Evolutionary conservation across 805 yeast species (phyloP), one percentile per base, ranked within the genome.

Genomic region (Starmerella khaoyaiensis): DNA sequence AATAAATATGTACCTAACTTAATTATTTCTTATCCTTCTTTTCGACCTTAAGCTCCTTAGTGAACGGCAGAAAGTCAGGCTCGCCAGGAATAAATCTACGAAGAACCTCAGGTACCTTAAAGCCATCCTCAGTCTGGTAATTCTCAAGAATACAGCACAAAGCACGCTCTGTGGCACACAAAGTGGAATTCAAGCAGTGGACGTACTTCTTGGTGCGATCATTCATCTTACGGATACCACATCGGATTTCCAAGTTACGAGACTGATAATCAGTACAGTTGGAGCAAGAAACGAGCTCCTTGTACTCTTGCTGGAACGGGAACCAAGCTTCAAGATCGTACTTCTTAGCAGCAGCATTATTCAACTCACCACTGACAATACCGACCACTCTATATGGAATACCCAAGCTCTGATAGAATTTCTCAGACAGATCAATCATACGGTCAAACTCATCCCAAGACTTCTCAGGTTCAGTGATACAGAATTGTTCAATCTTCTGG

Each of bases 261-360:
- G 97, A 82, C 70, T 90, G 98, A 65, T 90, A 90, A 67, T 90
- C 98, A 43, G 98, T 90, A 75, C 98, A 90, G 73, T 90, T 90
- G 42, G 97, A 87, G 69, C 97, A 87, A 15, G 95, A 83, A 39
- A 90, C 98, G 55, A 90, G 75, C 68, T 90, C 98, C 67, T 90
- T 90, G 69, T 81, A 90, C 66, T 90, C 98, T 62, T 84, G 72
- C 71, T 90, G 98, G 81, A 71, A 90, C 58, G 98, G 98, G 93
- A 90, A 90, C 98, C 98, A 90, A 35, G 98, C 98, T 70, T 90
- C 98, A 58, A 90, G 72, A 68, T 90, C 98, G 68, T 79, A 90
- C 64, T 90, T 90, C 71, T 90, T 90, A 49, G 98, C 97, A 46
- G 98, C 98, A 37, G 98, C 96, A 54, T 90, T 90, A 72, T 90